phyloP scores from a whole-genome alignment of 768 basidiomycete genomes.

The Boletus sp. region DNA sequence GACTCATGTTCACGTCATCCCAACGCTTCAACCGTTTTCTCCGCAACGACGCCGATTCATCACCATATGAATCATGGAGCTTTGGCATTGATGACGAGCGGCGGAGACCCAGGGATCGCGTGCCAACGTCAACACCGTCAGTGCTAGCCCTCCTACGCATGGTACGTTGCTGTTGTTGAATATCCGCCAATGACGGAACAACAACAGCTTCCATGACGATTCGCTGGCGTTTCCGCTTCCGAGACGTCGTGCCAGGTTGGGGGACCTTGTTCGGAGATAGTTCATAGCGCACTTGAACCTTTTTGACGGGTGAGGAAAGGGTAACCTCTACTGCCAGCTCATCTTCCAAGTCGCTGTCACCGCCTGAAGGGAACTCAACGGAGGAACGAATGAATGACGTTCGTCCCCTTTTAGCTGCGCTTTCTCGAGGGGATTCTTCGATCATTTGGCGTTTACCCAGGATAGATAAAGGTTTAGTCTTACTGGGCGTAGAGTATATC shows the following conservation, averaged over 20 bases:
- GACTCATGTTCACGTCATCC: constrained; percentile 17
- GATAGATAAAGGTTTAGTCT: constrained; percentile 20
- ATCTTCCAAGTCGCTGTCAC: constrained; percentile 32
- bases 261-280: constrained; percentile 4
- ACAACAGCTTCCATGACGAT: constrained; percentile 53
- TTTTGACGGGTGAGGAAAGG: constrained; percentile 23
- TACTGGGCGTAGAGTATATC: constrained; percentile 37
- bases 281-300: neutral
- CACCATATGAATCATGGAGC: constrained; percentile 13
- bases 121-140: constrained; percentile 1
- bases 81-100: constrained; percentile 27
- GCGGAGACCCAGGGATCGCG: constrained; percentile 19
- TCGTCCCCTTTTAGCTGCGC: constrained; percentile 26
- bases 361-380: constrained; percentile 24
- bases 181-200: constrained; percentile 38
- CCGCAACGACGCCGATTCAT: constrained; percentile 9
- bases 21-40: constrained; percentile 28
- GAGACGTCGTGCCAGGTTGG: constrained; percentile 2
- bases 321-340: constrained; percentile 25
- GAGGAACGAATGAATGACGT: constrained; percentile 33
- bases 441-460: constrained; percentile 47
- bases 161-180: constrained; percentile 20
- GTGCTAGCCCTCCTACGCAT: constrained; percentile 23
- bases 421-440: constrained; percentile 35
- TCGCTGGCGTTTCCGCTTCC: constrained; percentile 48